These are phyloP conservation scores for Trichoderma sp. DNA, from an alignment of 2,329 filamentous ascomycete genomes.

Conservation along the genomic window DNA sequence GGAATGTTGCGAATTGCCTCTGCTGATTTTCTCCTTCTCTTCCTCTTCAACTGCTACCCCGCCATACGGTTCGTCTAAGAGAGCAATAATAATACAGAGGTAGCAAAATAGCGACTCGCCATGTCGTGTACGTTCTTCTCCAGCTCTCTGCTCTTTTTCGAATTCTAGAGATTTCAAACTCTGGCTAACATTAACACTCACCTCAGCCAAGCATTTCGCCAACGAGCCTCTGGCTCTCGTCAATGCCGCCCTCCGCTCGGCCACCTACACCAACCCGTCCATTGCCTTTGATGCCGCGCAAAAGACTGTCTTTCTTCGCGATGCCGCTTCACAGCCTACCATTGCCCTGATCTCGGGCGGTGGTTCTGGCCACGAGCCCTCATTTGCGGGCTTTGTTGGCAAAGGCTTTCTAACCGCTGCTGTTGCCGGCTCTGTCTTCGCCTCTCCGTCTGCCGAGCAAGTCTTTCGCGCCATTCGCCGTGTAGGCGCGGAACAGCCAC, in stretches of 20 bases:
- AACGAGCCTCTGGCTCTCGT: slow-evolving; percentile 28
- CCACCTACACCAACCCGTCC: slow-evolving; percentile 34
- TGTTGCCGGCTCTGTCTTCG: slow-evolving; percentile 74
- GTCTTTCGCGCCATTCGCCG: slow-evolving; percentile 65
- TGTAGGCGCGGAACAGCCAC: slow-evolving; percentile 50
- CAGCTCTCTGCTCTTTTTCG: not conserved
- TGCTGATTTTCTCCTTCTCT: not conserved
- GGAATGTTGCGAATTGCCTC: not conserved
- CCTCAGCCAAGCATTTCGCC: slow-evolving; percentile 28
- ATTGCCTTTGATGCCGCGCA: slow-evolving; percentile 30
- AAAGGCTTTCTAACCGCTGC: slow-evolving; percentile 67
- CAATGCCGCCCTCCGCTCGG: slow-evolving; percentile 29
- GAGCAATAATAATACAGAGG: not conserved
- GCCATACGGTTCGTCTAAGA: not conserved
- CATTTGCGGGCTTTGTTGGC: slow-evolving; percentile 71
- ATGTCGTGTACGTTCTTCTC: slow-evolving; percentile 8
- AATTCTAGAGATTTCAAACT: no score
- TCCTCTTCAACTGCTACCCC: not conserved
- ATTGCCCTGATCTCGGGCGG: slow-evolving; percentile 55
- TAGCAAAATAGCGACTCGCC: not conserved
- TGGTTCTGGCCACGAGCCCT: slow-evolving; percentile 72
- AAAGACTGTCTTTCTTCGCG: slow-evolving; percentile 31
- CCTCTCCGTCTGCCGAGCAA: slow-evolving; percentile 72
- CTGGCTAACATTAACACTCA: not conserved
- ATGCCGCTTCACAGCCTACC: slow-evolving; percentile 23